Conservation (phyloP, 129 eudicot species). For the Helichrysum umbraculigerum region DNA sequence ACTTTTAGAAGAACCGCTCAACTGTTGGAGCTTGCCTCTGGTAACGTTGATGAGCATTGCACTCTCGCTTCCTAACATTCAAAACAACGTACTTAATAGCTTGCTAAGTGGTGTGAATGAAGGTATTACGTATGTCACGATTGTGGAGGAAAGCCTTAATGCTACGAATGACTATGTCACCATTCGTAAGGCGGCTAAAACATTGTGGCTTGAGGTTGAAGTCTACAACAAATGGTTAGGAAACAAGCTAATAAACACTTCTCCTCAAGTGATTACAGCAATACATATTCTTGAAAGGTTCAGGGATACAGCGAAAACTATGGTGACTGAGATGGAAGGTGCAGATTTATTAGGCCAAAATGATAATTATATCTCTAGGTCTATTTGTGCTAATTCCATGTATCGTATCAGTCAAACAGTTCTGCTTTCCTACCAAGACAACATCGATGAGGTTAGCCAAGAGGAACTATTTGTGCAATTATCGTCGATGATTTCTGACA, state of each 20-base stretch:
- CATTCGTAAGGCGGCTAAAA: constrained; percentile 1
- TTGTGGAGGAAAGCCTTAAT: neutral
- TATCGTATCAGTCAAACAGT: neutral
- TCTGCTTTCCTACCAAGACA: neutral
- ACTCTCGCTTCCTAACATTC: constrained; percentile 35
- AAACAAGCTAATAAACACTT: neutral
- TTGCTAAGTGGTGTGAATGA: neutral
- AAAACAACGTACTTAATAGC: constrained; percentile 2
- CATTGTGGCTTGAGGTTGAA: constrained; percentile 1
- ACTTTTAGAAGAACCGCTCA: constrained; percentile 40
- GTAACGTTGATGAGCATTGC: constrained; percentile 54
- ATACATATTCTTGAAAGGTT: neutral
- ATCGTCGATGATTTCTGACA: too few species aligned
- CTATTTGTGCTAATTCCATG: constrained; percentile 11
- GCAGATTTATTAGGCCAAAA: neutral
- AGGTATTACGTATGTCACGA: neutral
- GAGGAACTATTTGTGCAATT: constrained; percentile 9
- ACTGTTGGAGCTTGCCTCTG: constrained; percentile 60
- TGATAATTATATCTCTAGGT: neutral
- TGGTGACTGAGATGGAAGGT: neutral
- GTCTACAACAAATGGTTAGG: neutral
- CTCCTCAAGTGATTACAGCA: neutral
- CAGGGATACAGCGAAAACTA: neutral
- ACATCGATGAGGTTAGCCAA: neutral
- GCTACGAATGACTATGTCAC: neutral